Base-by-base conservation (phyloP, 1,139 yeast genomes). In the Wickerhamomyces sp. region DNA sequence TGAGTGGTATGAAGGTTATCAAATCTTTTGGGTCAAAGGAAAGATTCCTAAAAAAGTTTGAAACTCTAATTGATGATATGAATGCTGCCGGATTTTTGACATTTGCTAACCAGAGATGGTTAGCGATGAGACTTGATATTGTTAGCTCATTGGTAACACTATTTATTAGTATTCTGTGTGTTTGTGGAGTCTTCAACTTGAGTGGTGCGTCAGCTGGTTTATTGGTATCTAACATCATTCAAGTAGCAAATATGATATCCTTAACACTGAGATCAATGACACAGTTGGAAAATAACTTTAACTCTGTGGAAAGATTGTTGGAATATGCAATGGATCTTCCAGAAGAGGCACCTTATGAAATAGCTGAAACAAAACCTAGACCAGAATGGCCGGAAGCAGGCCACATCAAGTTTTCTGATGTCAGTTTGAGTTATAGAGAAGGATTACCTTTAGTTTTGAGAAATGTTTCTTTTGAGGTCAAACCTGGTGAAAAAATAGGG, bases 201-300 rank as follows among this genome's bases (percentile, higher is more conserved):
- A 63, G 68, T 43, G 77, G 90, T 2, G 69, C 94, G 0, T 72
- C 85, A 9, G 79, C 81, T 3, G 95, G 95, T 59, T 70, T 86
- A 45, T 71, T 86, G 39, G 59, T 86, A 36, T 74, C 88, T 1
- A 80, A 78, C 57, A 73, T 76, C 17, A 60, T 76, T 36, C 70
- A 68, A 41, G 64, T 78, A 39, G 71, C 78, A 3, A 70, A 72
- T 27, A 63, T 67, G 40, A 63, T 78, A 44, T 64, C 74, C 4
- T 57, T 74, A 58, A 61, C 75, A 42, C 59, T 78, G 37, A 64
- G 79, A 59, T 61, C 77, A 3, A 61, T 66, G 53, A 77, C 84
- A 69, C 80, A 78, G 51, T 74, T 82, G 20, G 95, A 86, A 56
- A 85, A 82, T 58, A 80, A 80, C 51, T 73, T 86, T 85, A 85